These are phyloP conservation scores for Mycena galopus DNA, from an alignment of 768 basidiomycete genomes.

Conservation along the genomic window DNA sequence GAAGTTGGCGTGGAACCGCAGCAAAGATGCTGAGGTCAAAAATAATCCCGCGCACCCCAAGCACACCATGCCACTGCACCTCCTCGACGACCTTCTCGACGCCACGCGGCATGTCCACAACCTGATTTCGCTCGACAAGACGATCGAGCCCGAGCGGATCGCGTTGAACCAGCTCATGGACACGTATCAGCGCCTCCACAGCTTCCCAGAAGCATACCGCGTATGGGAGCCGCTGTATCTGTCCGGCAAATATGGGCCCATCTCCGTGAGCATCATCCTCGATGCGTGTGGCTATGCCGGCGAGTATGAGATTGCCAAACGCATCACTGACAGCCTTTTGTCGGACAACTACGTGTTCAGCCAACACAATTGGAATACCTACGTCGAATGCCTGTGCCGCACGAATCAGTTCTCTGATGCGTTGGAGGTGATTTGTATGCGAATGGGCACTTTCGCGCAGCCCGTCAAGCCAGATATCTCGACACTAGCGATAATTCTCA, in stretches of 20 bases:
- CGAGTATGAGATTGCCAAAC: conserved; percentile 62
- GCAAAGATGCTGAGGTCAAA: background rate
- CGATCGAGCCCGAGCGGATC: conserved; percentile 56
- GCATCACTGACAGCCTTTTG: conserved; percentile 66
- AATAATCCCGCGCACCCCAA: background rate
- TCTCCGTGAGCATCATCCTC: conserved; percentile 84
- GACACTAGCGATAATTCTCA: conserved; percentile 65
- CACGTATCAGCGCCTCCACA: conserved; percentile 85
- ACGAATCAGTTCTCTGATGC: conserved; percentile 76
- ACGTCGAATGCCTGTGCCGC: conserved; percentile 90
- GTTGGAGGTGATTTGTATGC: conserved; percentile 68
- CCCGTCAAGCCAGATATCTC: conserved; percentile 63
- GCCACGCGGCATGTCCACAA: conserved; percentile 31
- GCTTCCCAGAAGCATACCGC: conserved; percentile 76
- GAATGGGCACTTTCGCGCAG: conserved; percentile 67
- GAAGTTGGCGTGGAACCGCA: conserved; percentile 10
- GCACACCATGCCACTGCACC: background rate
- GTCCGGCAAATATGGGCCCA: conserved; percentile 67
- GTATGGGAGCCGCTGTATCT: conserved; percentile 85
- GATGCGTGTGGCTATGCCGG: conserved; percentile 84
- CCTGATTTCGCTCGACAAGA: conserved; percentile 70
- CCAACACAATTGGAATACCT: conserved; percentile 82
- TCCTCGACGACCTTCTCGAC: conserved; percentile 23
- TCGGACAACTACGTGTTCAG: conserved; percentile 67
- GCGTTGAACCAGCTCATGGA: conserved; percentile 92